A percentile compares a stretch with the other conserved stretches of the same genome.
phyloP scores from a whole-genome alignment of 441 rosid genomes.

The Omphalea diandra region DNA sequence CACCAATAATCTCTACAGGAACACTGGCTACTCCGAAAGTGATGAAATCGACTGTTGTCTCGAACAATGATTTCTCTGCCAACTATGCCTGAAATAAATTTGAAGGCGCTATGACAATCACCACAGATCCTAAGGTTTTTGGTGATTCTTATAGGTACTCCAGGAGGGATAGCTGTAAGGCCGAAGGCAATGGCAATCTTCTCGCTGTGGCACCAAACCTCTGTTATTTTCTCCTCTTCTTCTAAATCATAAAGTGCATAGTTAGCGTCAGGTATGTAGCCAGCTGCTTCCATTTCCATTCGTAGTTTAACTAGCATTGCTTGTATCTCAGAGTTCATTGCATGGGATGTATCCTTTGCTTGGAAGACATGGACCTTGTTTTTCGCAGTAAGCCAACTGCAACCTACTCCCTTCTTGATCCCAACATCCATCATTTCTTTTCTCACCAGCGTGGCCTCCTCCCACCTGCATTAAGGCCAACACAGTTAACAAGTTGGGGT shows the following conservation, averaged over 20 bases:
- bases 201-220: constrained; percentile 83
- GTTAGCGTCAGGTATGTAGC: constrained; percentile 59
- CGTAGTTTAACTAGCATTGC: constrained; percentile 49
- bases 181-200: constrained; percentile 87
- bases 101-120: constrained; percentile 82
- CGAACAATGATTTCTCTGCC: constrained; percentile 75
- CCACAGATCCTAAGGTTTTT: constrained; percentile 91
- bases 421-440: constrained; percentile 69
- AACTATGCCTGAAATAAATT: constrained; percentile 56
- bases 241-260: constrained; percentile 75
- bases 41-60: constrained; percentile 79
- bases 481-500: constrained; percentile 1
- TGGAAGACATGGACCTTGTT: constrained; percentile 70
- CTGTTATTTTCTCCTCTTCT: constrained; percentile 78
- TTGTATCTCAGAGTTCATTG: constrained; percentile 62
- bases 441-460: constrained; percentile 69
- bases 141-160: constrained; percentile 74
- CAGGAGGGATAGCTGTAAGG: constrained; percentile 52
- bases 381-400: constrained; percentile 80
- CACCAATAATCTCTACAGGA: constrained; percentile 81
- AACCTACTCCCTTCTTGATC: constrained; percentile 77
- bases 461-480: constrained; percentile 59
- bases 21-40: constrained; percentile 54
- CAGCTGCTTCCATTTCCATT: constrained; percentile 60
- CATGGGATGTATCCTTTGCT: constrained; percentile 80